Base-by-base conservation (phyloP, 345 rosid species). In the Populus davidiana region DNA sequence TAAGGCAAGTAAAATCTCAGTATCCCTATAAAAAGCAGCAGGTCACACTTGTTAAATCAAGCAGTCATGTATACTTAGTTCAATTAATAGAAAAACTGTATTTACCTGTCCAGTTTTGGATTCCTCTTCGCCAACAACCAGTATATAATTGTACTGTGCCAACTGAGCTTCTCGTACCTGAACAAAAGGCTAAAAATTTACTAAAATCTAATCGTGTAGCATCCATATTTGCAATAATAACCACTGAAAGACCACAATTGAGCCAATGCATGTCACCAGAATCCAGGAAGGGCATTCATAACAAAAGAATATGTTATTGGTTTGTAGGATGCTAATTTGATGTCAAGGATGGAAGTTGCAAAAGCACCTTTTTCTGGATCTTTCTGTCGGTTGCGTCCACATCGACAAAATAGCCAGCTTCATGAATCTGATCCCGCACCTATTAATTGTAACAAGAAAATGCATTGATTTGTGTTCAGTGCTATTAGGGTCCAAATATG, bases 91-190 rank as follows among this genome's bases (percentile, higher is more conserved):
- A 47, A 61, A 18, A 62, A 56, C 14, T 39, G 54, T 59, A 43
- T 39, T 73, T 73, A 96, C 99, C 99, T 91, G 87, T 82, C 93
- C 92, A 20, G 88, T 88, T 78, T 82, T 78, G 44, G 89, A 82
- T 85, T 96, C 99, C 54, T 87, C 88, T 83, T 94, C 98, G 39
- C 99, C 99, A 9, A 96, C 98, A n/a, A 96, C 98, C 74, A 96
- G 83, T 70, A 96, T 96, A 83, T 84, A 96, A 81, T 92, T 96
- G 88, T 88, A 96, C 77, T 95, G 98, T 5, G 97, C 97, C 78
- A 90, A 74, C 87, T 93, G 98, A 80, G 99, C 99, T 89, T 96
- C 97, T 65, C 94, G 86, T 21, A 96, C 87, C 99, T 96, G 88
- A 65, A 86, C 63, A 59, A 38, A 75, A 25, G 68, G 68, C 78